Percentiles rank a stretch among this genome's conserved stretches.
These are phyloP conservation scores for Backusella tarrabulga DNA, from an alignment of 192 early-diverging fungal genomes.

Conservation along the genomic window DNA sequence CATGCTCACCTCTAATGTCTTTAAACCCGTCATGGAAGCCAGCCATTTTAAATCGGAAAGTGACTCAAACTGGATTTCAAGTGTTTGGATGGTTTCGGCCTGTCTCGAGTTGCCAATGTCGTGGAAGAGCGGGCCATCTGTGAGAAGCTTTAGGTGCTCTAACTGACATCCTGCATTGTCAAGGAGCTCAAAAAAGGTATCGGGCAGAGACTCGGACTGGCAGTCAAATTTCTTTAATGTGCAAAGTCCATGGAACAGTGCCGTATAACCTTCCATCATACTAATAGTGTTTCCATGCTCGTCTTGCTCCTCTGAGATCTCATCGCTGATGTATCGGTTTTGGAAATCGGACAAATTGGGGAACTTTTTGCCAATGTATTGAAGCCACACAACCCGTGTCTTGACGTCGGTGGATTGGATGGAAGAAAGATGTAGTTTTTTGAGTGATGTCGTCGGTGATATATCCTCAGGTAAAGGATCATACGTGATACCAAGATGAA, in stretches of 20 bases:
- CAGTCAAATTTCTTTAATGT: neutral
- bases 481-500: neutral
- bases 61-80: neutral
- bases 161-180: neutral
- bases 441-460: neutral
- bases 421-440: neutral
- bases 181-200: neutral
- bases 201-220: neutral
- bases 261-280: neutral
- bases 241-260: neutral
- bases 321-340: neutral
- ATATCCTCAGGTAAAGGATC: neutral
- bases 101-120: neutral
- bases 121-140: neutral
- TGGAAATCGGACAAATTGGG: neutral
- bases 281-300: neutral
- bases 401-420: neutral
- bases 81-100: neutral
- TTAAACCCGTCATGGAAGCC: neutral
- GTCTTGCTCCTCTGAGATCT: neutral
- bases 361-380: neutral
- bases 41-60: neutral
- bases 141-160: neutral
- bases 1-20: neutral
- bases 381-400: neutral